Evolutionary conservation across 371 early-diverging fungal genomes (phyloP).

Genomic region (Mortierella sp.): DNA sequence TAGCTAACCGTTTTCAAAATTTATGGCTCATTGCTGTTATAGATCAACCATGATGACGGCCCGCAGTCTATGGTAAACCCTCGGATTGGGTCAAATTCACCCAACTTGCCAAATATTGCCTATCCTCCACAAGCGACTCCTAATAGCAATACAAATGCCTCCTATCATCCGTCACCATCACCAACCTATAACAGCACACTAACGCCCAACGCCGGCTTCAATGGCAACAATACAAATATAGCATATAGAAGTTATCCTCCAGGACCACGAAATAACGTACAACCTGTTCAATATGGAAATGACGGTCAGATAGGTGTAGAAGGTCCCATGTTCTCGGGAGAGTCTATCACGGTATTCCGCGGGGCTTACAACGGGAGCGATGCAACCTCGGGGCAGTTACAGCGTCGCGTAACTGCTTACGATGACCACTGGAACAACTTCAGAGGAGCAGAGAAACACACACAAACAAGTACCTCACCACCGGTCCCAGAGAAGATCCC

Average conservation of each 20-base stretch:
- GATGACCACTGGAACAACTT: slow-evolving; percentile 52
- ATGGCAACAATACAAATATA: not conserved
- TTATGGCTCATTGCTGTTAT: not conserved
- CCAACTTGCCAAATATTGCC: slow-evolving; percentile 19
- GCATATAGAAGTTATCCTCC: not conserved
- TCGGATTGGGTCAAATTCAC: slow-evolving; percentile 11
- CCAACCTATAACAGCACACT: not conserved
- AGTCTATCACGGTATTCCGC: not conserved
- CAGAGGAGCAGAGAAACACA: slow-evolving; percentile 16
- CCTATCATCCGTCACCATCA: slow-evolving; percentile 12
- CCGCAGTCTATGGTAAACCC: slow-evolving; percentile 56
- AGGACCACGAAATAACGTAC: no score
- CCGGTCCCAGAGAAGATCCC: slow-evolving; percentile 38
- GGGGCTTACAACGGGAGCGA: not conserved
- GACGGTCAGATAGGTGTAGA: not conserved
- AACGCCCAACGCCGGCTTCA: not conserved
- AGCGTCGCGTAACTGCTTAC: slow-evolving; percentile 34
- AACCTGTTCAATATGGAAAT: not conserved
- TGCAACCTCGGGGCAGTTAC: slow-evolving; percentile 6
- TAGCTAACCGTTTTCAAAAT: no score
- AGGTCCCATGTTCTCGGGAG: not conserved
- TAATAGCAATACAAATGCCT: slow-evolving; percentile 30
- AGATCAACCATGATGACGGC: slow-evolving; percentile 35
- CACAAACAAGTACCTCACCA: slow-evolving; percentile 12
- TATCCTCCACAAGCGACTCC: slow-evolving; percentile 53